Evolutionary conservation across 2,329 filamentous ascomycete species (phyloP), one percentile per base, ranked within the genome.

Genomic region (Ophiostoma ulmi): DNA sequence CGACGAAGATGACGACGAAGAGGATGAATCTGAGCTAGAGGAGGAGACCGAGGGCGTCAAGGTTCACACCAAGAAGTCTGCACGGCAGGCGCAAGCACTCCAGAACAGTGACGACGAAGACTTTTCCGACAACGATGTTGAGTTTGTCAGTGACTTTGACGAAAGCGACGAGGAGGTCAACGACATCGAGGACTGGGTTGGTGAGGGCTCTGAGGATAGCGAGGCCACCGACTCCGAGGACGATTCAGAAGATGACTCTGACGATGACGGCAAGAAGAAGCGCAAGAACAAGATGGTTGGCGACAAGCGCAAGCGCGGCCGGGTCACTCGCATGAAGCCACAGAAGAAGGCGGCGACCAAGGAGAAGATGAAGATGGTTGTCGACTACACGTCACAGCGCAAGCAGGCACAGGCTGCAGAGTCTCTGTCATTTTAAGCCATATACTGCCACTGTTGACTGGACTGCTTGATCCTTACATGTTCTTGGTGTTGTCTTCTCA

Each of bases 161-260:
- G 93, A 92, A 77, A 91, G 91, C 74, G 91, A 94, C 72, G 91
- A 92, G 71, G 91, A 93, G 75, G 82, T 92, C 26, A 88, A 86
- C 69, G 91, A 93, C 77, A 87, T 98, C 68, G 92, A 98, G 80
- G 94, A 98, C 77, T 98, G 94, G 94, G 84, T 97, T 68, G 93
- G 90, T 75, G 92, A 88, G 73, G 91, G 86, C 35, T 86, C 87
- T 2, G 87, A 86, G n/a, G 86, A 87, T 5, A 85, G 86, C 7
- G 84, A 84, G 66, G 83, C 83, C 5, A 85, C 86, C n/a, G 86
- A 87, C 2, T 86, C 86, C 2, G 84, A 87, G 26, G 87, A 88
- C 14, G 85, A 84, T 7, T 86, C 87, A 44, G 82, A 85, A 52
- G 84, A 85, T 74, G 84, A 84, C 10, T 85, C 85, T 69, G 85